Base-by-base conservation (phyloP, 257 asterid genomes). In the Misopates orontium region DNA sequence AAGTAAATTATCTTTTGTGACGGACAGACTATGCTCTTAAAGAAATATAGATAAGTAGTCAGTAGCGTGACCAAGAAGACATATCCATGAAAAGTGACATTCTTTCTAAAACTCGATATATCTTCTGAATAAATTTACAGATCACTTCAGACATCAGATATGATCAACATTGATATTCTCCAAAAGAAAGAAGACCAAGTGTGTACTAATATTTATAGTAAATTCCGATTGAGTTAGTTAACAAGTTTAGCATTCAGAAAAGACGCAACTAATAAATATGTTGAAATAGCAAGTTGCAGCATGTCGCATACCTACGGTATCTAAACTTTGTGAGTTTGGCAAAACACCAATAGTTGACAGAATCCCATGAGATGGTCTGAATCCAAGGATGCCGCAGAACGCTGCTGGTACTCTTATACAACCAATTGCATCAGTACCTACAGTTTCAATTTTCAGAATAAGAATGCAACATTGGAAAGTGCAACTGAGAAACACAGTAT, bases 301-400 rank as follows among this genome's bases (percentile, higher is more conserved):
- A 70, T 32, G 49, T 39, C 16, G 41, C 96, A 56, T 87, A 94
- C 98, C 99, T 71, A 94, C 79, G 70, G 96, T 75, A 61, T 90
- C 98, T 62, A 94, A 74, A 78, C 95, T 88, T 81, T 88, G 96
- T 28, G 98, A 91, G 73, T 77, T 89, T 66, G 96, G 97, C 58
- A 76, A 68, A 48, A 94, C 84, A 54, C 99, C 96, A 75, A 90
- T 73, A 28, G 89, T 62, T 66, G 95, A 83, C 60, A 85, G 82
- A 47, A 73, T 41, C 56, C 99, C 96, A 50, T 94, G 97, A 50
- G 98, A 88, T 19, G 99, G 90, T 72, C 88, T 86, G 73, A 82
- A 94, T 48, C 96, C 97, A 74, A 94, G 56, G 75, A 94, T 66
- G 63, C 96, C 84, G 80, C 94, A 88, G 75, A 85, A 83, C 16